These are phyloP conservation scores for Tritrichomonas foetus DNA, from an alignment of 208 protist species.

Conservation along the genomic window DNA sequence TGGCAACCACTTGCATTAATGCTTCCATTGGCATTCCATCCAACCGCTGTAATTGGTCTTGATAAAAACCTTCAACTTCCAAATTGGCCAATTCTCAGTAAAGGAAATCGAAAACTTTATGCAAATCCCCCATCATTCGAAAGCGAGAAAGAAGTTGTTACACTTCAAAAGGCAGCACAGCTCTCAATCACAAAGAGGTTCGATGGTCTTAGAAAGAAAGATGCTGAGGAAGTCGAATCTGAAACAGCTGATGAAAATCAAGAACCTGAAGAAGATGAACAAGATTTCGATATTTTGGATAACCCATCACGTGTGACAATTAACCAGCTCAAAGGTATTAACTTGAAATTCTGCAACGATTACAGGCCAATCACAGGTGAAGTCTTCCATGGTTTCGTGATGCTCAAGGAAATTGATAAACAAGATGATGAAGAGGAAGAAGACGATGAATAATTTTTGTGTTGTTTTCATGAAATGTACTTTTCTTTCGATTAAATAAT, in stretches of 20 bases:
- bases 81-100: not conserved
- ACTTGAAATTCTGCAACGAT: not conserved
- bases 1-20: slow-evolving; percentile 25
- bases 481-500: too few species aligned
- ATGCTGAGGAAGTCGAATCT: too few species aligned
- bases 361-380: not conserved
- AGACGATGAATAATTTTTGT: too few species aligned
- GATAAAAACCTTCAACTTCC: not conserved
- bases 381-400: slow-evolving; percentile 27
- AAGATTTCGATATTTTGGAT: not conserved
- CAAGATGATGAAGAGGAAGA: slow-evolving; percentile 20
- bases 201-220: not conserved
- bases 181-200: not conserved
- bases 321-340: not conserved
- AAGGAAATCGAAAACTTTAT: not conserved
- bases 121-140: slow-evolving; percentile 12
- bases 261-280: not conserved
- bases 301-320: not conserved
- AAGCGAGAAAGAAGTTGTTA: not conserved
- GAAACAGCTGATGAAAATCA: not conserved
- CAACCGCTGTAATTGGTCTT: not conserved
- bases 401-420: not conserved
- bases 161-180: not conserved
- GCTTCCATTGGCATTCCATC: not conserved
- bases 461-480: too few species aligned